phyloP scores from a whole-genome alignment of 2,329 filamentous ascomycete genomes.

The Claviceps arundinis region DNA sequence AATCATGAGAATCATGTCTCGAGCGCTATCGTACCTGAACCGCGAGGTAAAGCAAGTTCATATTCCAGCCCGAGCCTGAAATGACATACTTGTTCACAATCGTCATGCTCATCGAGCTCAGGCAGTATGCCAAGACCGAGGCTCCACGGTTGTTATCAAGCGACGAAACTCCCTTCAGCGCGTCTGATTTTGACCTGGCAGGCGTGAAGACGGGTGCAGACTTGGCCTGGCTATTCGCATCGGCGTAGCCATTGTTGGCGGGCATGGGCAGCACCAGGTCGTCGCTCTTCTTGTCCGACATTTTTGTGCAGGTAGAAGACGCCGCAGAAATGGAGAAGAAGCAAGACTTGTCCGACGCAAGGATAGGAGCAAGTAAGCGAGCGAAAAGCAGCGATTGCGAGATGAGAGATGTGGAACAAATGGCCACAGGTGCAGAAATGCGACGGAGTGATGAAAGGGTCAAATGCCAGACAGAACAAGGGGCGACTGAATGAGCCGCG shows the following conservation, averaged over 20 bases:
- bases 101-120: constrained; percentile 97
- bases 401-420: background rate
- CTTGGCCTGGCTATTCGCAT: background rate
- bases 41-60: constrained; percentile 89
- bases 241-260: background rate
- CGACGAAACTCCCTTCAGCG: constrained; percentile 2
- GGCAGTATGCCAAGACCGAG: constrained; percentile 81
- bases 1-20: too few relatives aligned
- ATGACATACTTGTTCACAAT: constrained; percentile 98
- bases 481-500: background rate
- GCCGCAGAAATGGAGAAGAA: background rate
- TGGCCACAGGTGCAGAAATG: background rate
- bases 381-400: background rate
- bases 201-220: constrained; percentile 1
- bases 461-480: background rate
- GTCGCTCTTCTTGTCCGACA: constrained; percentile 7
- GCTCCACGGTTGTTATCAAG: constrained; percentile 64
- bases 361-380: background rate
- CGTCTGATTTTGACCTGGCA: constrained; percentile 5
- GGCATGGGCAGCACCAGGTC: background rate
- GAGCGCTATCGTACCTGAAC: constrained; percentile 61
- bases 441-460: background rate
- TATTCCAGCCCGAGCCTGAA: constrained; percentile 79
- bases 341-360: background rate
- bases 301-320: background rate